Conservation (phyloP, 2,329 filamentous ascomycete species). For the Aspergillus amoenus region DNA sequence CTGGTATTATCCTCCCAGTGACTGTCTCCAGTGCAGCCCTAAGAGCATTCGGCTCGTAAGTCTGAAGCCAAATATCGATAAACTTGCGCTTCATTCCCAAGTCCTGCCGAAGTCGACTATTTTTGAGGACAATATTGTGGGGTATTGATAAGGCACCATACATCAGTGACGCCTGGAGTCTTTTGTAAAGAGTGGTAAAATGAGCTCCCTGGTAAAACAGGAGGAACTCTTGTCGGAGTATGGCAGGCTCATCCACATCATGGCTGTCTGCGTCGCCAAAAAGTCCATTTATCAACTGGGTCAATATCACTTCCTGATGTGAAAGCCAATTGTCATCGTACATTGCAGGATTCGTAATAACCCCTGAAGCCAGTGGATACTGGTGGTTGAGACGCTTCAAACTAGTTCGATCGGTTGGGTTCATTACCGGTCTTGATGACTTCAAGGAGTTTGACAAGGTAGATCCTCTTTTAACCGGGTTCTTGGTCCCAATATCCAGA, state of each 20-base stretch:
- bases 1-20: constrained; percentile 53
- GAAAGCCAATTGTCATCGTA: constrained; percentile 65
- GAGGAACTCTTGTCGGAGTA: constrained; percentile 51
- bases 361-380: constrained; percentile 55
- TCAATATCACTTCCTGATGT: constrained; percentile 61
- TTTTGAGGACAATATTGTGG: constrained; percentile 49
- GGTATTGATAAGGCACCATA: constrained; percentile 59
- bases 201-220: constrained; percentile 53
- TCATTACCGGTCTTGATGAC: constrained; percentile 25
- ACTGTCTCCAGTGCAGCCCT: constrained; percentile 58
- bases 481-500: not conserved
- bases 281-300: constrained; percentile 59
- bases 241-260: constrained; percentile 23
- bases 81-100: constrained; percentile 59
- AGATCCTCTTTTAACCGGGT: constrained; percentile 6
- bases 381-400: constrained; percentile 27
- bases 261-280: constrained; percentile 42
- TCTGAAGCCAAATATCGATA: constrained; percentile 57
- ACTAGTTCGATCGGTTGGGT: constrained; percentile 31
- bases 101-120: constrained; percentile 53
- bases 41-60: constrained; percentile 54
- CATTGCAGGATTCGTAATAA: constrained; percentile 56
- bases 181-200: constrained; percentile 54
- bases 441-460: constrained; percentile 15
- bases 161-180: constrained; percentile 58